Percentiles rank a stretch among this genome's conserved stretches.
phyloP scores from a whole-genome alignment of 768 basidiomycete genomes.

The Serendipita sp. region DNA sequence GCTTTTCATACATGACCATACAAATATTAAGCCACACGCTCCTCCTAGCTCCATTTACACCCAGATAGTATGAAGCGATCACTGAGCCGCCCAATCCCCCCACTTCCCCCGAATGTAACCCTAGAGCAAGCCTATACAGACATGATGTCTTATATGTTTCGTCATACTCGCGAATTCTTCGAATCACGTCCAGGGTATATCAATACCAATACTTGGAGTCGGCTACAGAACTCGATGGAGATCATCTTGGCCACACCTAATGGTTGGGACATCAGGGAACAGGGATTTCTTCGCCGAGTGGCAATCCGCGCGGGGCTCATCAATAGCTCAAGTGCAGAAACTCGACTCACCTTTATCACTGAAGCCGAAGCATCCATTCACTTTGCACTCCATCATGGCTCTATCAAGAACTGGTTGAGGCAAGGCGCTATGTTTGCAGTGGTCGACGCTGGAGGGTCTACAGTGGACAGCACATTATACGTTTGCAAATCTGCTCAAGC shows the following conservation, averaged over 20 bases:
- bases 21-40: too few species aligned
- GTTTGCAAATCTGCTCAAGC: background rate
- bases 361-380: too few species aligned
- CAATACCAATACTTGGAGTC: constrained; percentile 13
- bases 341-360: background rate
- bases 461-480: too few species aligned
- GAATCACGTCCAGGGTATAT: constrained; percentile 11
- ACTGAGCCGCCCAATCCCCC: too few species aligned
- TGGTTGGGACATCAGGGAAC: too few species aligned
- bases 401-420: background rate
- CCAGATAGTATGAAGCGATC: too few species aligned
- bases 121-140: background rate
- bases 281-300: constrained; percentile 14
- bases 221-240: constrained; percentile 12
- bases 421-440: background rate
- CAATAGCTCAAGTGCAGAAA: constrained; percentile 15
- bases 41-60: too few species aligned
- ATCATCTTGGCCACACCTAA: too few species aligned
- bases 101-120: background rate
- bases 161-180: background rate
- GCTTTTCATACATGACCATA: too few species aligned
- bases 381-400: too few species aligned
- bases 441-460: too few species aligned
- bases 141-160: background rate
- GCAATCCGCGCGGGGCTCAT: constrained; percentile 16